phyloP scores from a whole-genome alignment of 495 filamentous ascomycete species.

The Staphylotrichum longicolle region DNA sequence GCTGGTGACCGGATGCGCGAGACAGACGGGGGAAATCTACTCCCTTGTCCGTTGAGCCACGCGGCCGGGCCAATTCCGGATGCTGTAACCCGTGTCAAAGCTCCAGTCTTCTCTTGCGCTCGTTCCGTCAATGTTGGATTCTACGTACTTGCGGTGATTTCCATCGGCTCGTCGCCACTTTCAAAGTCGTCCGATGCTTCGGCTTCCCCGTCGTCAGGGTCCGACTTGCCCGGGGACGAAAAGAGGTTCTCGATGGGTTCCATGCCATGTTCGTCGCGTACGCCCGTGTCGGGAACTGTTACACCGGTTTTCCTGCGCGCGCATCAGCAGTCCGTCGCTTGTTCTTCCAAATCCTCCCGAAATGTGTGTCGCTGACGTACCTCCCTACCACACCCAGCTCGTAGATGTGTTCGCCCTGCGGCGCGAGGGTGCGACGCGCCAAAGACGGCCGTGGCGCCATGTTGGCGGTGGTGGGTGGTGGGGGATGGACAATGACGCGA shows the following conservation, averaged over 20 bases:
- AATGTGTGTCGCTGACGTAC: constrained; percentile 30
- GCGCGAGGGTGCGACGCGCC: constrained; percentile 37
- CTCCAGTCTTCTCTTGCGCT: too few species aligned
- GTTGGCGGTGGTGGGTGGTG: not conserved
- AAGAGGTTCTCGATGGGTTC: constrained; percentile 82
- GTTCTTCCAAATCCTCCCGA: constrained; percentile 5
- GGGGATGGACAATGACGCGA: not conserved
- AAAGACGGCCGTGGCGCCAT: constrained; percentile 38
- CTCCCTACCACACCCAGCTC: constrained; percentile 51
- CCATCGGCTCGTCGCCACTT: constrained; percentile 42
- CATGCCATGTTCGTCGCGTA: constrained; percentile 88
- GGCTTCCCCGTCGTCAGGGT: constrained; percentile 16
- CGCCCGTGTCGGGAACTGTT: constrained; percentile 70
- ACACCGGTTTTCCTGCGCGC: constrained; percentile 71
- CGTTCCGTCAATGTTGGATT: too few species aligned
- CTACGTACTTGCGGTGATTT: constrained; percentile 40
- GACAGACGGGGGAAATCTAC: constrained; percentile 47
- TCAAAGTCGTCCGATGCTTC: constrained; percentile 28
- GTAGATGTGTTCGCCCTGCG: constrained; percentile 46
- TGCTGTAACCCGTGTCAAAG: constrained; percentile 17
- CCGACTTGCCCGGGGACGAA: constrained; percentile 65
- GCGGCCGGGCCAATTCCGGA: constrained; percentile 33
- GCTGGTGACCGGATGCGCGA: constrained; percentile 52
- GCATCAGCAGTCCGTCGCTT: not conserved
- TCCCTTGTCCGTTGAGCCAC: constrained; percentile 35